A percentile compares a stretch with the other conserved stretches of the same genome.
Conservation (phyloP, 2,329 filamentous ascomycete species). For the Trichoderma arundinaceum region DNA sequence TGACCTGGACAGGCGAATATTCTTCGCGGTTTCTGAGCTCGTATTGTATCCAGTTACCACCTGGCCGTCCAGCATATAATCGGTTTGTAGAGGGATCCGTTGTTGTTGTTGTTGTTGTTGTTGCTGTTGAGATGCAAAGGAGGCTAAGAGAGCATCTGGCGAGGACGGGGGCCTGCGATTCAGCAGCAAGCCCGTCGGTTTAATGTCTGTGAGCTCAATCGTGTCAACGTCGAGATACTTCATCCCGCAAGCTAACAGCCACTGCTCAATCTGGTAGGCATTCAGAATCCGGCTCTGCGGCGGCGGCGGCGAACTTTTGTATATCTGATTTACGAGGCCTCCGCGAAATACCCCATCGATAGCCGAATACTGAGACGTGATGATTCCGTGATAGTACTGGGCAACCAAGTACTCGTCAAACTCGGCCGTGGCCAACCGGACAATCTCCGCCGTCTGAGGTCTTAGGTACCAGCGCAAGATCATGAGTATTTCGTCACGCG, state of each 20-base stretch:
- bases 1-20: conserved; percentile 11
- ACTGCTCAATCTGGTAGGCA: conserved; percentile 27
- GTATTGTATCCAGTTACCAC: not conserved
- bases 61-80: not conserved
- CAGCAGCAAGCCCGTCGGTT: not conserved
- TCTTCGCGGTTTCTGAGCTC: not conserved
- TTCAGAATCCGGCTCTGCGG: conserved; percentile 11
- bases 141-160: not conserved
- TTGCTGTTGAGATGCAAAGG: not conserved
- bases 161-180: not conserved
- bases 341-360: conserved; percentile 9
- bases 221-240: not conserved
- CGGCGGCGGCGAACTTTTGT: not conserved
- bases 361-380: conserved; percentile 4
- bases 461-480: conserved; percentile 18
- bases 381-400: conserved; percentile 20
- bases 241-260: conserved; percentile 18
- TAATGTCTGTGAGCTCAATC: conserved; percentile 12
- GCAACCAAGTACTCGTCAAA: conserved; percentile 24
- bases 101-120: not conserved
- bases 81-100: not conserved
- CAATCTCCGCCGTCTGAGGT: not conserved
- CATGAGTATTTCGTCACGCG: conserved; percentile 23
- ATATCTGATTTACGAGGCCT: not conserved
- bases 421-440: conserved; percentile 16